Base-by-base conservation (phyloP, 2,329 filamentous ascomycete species). In the Ophiostoma ulmi region DNA sequence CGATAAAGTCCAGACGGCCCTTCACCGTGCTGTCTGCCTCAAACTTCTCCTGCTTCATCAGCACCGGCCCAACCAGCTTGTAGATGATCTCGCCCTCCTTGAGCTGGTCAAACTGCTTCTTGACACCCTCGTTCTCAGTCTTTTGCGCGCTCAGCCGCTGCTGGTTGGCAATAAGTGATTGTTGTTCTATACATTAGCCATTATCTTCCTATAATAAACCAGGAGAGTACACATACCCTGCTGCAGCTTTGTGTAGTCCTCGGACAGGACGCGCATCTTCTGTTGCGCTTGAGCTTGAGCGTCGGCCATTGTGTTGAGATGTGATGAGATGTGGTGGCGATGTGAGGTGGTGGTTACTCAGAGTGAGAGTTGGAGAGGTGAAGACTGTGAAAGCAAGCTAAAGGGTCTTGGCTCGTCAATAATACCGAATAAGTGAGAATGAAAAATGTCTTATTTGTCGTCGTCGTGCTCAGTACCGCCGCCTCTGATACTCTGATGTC, bases 61-160 rank as follows among this genome's bases (percentile, higher is more conserved):
- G 83, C 7, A 98, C 92, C 0, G 95, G 95, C 0, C 95, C 95
- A 66, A 97, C 89, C 61, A 97, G 88, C 81, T 98, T 99, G 87
- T 97, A 99, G 80, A 99, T 97, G 74, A 89, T 92, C 77, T 96
- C 91, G 75, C 90, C 91, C 52, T 94, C 90, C 76, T 89, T 87
- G 72, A 98, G 84, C 70, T 86, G 85, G 58, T 88, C 85, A 79
- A 98, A 98, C 80, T 98, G 94, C 81, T 92, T 91, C 79, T 96
- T 89, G 11, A 99, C 95, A 20, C 91, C 90, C 67, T 90, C 82
- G 78, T 98, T 99, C 80, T 99, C 95, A 78, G 97, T 92, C 79
- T 91, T 91, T 80, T 99, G 95, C 7, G 93, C 91, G 79, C 97
- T 94, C 7, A 99, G 88, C 81, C 91, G 96, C 82, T 99, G 94